Evolutionary conservation across 2,329 filamentous ascomycete genomes (phyloP).

Genomic region (Chaetomium sp.): DNA sequence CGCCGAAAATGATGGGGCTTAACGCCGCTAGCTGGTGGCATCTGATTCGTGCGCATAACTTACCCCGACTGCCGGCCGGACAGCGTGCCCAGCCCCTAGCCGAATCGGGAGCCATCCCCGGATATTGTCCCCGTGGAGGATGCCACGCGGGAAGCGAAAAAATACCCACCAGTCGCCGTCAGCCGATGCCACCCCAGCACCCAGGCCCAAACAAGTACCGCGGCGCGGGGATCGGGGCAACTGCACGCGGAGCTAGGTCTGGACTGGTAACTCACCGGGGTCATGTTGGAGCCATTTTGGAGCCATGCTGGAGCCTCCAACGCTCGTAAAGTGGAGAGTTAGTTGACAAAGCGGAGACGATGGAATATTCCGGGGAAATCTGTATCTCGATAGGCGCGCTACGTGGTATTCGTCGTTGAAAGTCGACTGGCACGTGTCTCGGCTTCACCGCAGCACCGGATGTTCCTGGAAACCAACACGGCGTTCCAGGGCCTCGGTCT

Average conservation of each 20-base stretch:
- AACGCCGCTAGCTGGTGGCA: background rate
- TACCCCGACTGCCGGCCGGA: background rate
- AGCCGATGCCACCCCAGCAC: background rate
- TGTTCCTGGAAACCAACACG: slow-evolving; percentile 1
- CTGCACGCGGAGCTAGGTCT: slow-evolving; percentile 5
- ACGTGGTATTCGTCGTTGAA: background rate
- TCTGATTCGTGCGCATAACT: slow-evolving; percentile 21
- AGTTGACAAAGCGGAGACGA: background rate
- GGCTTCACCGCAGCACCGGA: background rate
- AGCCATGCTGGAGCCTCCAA: background rate
- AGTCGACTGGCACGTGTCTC: background rate
- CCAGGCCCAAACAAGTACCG: background rate
- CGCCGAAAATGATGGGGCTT: background rate
- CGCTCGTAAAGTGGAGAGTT: background rate
- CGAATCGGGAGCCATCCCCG: slow-evolving; percentile 4
- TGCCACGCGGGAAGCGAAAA: background rate
- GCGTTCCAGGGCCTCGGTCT: slow-evolving; percentile 1
- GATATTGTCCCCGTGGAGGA: background rate
- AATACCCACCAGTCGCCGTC: slow-evolving; percentile 21
- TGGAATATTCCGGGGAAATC: background rate
- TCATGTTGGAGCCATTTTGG: background rate
- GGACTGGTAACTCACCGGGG: background rate
- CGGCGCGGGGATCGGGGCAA: background rate
- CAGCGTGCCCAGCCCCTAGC: background rate
- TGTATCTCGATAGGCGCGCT: slow-evolving; percentile 13